A percentile compares a stretch with the other conserved stretches of the same genome.
These are phyloP conservation scores for Ophiosphaerella narmari DNA, from an alignment of 2,329 filamentous ascomycete genomes.

Conservation along the genomic window DNA sequence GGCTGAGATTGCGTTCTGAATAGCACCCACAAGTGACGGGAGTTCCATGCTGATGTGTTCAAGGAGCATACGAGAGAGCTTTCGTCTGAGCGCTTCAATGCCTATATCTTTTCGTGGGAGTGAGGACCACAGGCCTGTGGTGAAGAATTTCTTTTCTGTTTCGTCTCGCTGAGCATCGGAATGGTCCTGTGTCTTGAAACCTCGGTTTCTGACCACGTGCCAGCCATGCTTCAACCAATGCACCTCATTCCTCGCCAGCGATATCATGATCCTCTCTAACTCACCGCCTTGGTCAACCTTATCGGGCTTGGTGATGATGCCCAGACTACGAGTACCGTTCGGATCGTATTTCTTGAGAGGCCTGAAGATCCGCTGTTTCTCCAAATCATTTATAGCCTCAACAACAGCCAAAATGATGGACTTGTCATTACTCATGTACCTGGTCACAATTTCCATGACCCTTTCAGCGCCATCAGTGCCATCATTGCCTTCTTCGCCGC, in stretches of 20 bases:
- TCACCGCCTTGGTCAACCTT: conserved; percentile 30
- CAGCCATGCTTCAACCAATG: conserved; percentile 41
- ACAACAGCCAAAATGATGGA: conserved; percentile 55
- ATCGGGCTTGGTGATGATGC: conserved; percentile 54
- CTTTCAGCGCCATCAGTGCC: conserved; percentile 50
- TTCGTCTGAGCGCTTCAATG: conserved; percentile 33
- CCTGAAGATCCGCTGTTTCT: conserved; percentile 12
- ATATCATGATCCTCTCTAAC: conserved; percentile 22
- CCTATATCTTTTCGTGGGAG: conserved; percentile 29
- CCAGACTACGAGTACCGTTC: conserved; percentile 44
- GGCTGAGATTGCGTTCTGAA: conserved; percentile 17
- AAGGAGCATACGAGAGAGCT: conserved; percentile 36
- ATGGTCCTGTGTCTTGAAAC: conserved; percentile 21
- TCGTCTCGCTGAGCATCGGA: conserved; percentile 27
- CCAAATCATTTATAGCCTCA: conserved; percentile 47
- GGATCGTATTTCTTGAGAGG: conserved; percentile 37
- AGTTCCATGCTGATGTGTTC: conserved; percentile 38
- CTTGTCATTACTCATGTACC: conserved; percentile 49
- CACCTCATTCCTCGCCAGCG: conserved; percentile 40
- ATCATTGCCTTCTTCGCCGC: conserved; percentile 48
- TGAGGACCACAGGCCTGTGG: conserved; percentile 19
- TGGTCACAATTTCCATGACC: conserved; percentile 52
- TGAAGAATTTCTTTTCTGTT: conserved; percentile 31
- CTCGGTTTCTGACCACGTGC: conserved; percentile 47
- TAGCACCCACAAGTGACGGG: conserved; percentile 22